Percentiles rank a stretch among this genome's conserved stretches.
Evolutionary conservation across 140 eudicot species (phyloP).

Genomic region (Stevia rebaudiana): DNA sequence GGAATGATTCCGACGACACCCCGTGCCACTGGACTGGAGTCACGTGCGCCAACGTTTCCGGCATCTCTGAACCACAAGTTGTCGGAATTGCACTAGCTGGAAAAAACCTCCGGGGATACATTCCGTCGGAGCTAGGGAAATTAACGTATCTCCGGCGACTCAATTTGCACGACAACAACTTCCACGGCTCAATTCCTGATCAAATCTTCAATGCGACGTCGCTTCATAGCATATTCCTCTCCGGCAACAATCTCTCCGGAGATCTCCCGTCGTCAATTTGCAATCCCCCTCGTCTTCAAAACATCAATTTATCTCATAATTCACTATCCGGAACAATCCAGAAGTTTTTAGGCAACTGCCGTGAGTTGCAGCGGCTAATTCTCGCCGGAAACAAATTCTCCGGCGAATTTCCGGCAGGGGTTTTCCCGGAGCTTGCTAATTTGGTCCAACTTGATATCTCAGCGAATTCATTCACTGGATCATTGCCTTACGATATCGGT

Average conservation of each 20-base stretch:
- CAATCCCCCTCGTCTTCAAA: constrained; percentile 56
- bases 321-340: constrained; percentile 48
- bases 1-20: constrained; percentile 58
- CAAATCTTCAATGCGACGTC: constrained; percentile 86
- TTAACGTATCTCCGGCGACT: constrained; percentile 67
- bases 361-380: constrained; percentile 61
- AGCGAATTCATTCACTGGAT: constrained; percentile 45
- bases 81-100: constrained; percentile 75
- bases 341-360: constrained; percentile 45
- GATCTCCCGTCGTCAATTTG: constrained; percentile 55
- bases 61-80: constrained; percentile 41
- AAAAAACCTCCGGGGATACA: constrained; percentile 62
- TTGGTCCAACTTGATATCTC: constrained; percentile 72
- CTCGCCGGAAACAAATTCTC: constrained; percentile 51
- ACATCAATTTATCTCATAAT: constrained; percentile 63
- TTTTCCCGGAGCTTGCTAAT: constrained; percentile 60
- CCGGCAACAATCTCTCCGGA: constrained; percentile 74
- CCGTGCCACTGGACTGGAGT: constrained; percentile 87
- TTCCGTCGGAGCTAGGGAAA: constrained; percentile 79
- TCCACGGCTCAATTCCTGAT: constrained; percentile 74
- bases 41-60: constrained; percentile 66
- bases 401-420: constrained; percentile 67
- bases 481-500: constrained; percentile 77
- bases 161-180: constrained; percentile 54
- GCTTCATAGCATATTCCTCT: constrained; percentile 62